Conservation (phyloP, 2,329 filamentous ascomycete species). For the Aureobasidium sp. region DNA sequence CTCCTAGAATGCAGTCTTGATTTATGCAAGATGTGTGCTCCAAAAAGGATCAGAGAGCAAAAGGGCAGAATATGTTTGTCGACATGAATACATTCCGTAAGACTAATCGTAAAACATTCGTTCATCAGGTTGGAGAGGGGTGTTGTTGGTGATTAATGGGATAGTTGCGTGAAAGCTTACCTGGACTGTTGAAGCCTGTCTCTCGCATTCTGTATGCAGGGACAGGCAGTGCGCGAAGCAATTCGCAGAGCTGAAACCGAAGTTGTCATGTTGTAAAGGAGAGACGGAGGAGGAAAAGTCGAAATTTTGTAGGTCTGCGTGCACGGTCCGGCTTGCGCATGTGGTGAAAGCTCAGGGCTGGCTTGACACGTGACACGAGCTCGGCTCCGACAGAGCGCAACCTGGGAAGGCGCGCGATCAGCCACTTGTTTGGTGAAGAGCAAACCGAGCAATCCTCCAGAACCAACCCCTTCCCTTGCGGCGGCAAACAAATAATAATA, state of each 20-base stretch:
- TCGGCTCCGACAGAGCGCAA: neutral
- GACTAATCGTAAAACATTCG: constrained; percentile 12
- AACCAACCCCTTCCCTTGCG: constrained; percentile 7
- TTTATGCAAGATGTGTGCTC: neutral
- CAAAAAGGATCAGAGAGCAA: constrained; percentile 8
- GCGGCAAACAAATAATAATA: constrained; percentile 11
- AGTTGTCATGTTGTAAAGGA: neutral
- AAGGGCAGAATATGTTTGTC: constrained; percentile 11
- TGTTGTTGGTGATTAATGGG: neutral
- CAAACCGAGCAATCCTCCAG: constrained; percentile 4
- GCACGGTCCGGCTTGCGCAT: neutral
- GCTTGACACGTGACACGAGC: neutral
- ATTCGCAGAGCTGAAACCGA: neutral
- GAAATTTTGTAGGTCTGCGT: neutral
- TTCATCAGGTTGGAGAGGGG: constrained; percentile 1
- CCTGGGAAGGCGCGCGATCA: neutral
- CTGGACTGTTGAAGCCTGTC: neutral
- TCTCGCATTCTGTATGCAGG: neutral
- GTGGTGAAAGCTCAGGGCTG: neutral
- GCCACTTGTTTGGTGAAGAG: neutral
- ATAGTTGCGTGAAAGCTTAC: neutral
- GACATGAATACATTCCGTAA: constrained; percentile 3
- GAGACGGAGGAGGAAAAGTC: neutral
- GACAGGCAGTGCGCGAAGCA: neutral
- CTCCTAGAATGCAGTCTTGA: neutral